A percentile compares a stretch with the other conserved stretches of the same genome.
phyloP scores from a whole-genome alignment of 1,139 yeast species.

The Candida glucosophila region DNA sequence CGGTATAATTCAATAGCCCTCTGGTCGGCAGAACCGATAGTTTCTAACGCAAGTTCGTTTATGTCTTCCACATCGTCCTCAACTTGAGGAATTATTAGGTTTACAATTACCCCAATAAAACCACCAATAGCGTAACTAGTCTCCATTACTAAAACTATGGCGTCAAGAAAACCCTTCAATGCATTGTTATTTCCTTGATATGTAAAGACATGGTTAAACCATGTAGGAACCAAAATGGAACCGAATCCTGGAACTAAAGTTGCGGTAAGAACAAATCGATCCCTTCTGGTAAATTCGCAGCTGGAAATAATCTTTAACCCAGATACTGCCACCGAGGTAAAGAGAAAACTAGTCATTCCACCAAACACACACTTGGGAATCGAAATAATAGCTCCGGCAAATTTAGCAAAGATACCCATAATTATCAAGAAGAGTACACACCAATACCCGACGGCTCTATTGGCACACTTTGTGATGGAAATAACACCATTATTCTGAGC shows the following conservation, averaged over 20 bases:
- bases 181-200: slow-evolving; percentile 60
- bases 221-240: slow-evolving; percentile 60
- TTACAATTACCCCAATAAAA: slow-evolving; percentile 62
- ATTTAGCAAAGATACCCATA: slow-evolving; percentile 84
- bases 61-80: slow-evolving; percentile 51
- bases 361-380: slow-evolving; percentile 83
- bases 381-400: slow-evolving; percentile 81
- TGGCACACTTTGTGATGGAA: slow-evolving; percentile 83
- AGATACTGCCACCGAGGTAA: slow-evolving; percentile 82
- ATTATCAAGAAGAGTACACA: slow-evolving; percentile 73
- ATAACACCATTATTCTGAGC: slow-evolving; percentile 97
- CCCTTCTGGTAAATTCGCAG: slow-evolving; percentile 76
- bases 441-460: slow-evolving; percentile 81
- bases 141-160: slow-evolving; percentile 75
- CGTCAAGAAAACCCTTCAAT: slow-evolving; percentile 65
- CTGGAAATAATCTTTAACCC: slow-evolving; percentile 76
- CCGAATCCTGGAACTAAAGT: slow-evolving; percentile 74
- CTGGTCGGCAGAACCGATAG: slow-evolving; percentile 40
- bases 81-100: slow-evolving; percentile 68
- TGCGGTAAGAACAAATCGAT: slow-evolving; percentile 74
- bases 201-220: slow-evolving; percentile 73
- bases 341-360: slow-evolving; percentile 87
- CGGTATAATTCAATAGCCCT: slow-evolving; percentile 29
- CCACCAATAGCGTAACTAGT: slow-evolving; percentile 85
- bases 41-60: slow-evolving; percentile 36